Conservation (phyloP, 208 protist genomes). For the Kentomonas sorsogonicus region DNA sequence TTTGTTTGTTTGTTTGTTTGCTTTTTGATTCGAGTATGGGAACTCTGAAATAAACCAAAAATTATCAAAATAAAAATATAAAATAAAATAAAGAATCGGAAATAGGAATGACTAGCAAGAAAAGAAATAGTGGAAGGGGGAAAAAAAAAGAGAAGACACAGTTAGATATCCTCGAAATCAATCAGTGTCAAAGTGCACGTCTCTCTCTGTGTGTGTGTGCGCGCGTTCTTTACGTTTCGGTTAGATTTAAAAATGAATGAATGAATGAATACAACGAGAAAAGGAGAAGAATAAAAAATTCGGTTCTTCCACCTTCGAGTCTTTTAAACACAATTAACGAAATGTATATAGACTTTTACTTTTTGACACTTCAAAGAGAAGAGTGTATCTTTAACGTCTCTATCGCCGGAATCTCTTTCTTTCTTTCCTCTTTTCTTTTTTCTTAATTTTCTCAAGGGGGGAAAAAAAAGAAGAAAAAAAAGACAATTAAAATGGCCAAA, state of each 20-base stretch:
- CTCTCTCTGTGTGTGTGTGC: not conserved
- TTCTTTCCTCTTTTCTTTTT: no score
- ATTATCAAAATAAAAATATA: conserved; percentile 4
- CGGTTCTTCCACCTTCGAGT: no score
- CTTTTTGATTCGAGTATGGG: not conserved
- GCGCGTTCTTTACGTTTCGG: not conserved
- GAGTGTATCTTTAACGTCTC: no score
- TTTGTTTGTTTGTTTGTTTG: conserved; percentile 13
- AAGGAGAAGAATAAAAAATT: no score
- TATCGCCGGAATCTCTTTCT: no score
- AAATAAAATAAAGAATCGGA: conserved; percentile 9
- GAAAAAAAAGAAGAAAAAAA: no score
- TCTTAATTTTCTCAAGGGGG: no score
- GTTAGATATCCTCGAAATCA: not conserved
- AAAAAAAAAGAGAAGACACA: not conserved
- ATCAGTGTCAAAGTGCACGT: no score
- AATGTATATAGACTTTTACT: no score
- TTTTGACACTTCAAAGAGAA: no score
- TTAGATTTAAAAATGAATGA: not conserved
- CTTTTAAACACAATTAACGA: no score
- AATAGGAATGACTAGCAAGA: not conserved
- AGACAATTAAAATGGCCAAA: no score
- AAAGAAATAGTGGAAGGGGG: not conserved
- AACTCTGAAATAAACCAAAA: conserved; percentile 2
- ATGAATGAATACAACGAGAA: not conserved